Percentiles rank a stretch among this genome's conserved stretches.
Conservation (phyloP, 345 rosid species). For the Rhodamnia rubescens region DNA sequence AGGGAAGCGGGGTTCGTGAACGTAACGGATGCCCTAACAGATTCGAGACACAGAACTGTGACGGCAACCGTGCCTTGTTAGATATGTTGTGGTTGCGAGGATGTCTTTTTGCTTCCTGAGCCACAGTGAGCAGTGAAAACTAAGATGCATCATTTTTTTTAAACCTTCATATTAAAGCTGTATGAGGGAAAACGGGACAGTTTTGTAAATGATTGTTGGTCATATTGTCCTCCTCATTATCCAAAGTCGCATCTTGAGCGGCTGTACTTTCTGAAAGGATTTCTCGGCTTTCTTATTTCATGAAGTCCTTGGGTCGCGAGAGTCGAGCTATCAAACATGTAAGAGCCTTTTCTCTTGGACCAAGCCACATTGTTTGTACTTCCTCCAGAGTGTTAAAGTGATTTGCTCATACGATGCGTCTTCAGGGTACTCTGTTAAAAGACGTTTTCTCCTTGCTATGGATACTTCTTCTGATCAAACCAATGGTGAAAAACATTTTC, state of each 20-base stretch:
- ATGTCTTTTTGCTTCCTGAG: not conserved
- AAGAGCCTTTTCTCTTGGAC: not conserved
- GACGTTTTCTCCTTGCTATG: too few relatives aligned
- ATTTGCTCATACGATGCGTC: not conserved
- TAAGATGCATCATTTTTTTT: not conserved
- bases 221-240: not conserved
- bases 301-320: not conserved
- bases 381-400: not conserved
- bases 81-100: not conserved
- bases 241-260: not conserved
- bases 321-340: not conserved
- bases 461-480: too few relatives aligned
- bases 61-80: conserved; percentile 38
- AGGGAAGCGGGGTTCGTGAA: conserved; percentile 37
- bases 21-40: conserved; percentile 27
- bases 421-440: too few relatives aligned
- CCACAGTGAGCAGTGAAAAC: not conserved
- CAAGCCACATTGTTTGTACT: not conserved
- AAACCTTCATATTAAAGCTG: not conserved
- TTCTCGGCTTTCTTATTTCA: not conserved
- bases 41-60: conserved; percentile 42
- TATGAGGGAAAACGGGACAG: not conserved
- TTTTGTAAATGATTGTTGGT: not conserved
- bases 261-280: not conserved
- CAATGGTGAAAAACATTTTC: not conserved